Conservation (phyloP, 768 basidiomycete genomes). For the Termitomyces eurrhizus region DNA sequence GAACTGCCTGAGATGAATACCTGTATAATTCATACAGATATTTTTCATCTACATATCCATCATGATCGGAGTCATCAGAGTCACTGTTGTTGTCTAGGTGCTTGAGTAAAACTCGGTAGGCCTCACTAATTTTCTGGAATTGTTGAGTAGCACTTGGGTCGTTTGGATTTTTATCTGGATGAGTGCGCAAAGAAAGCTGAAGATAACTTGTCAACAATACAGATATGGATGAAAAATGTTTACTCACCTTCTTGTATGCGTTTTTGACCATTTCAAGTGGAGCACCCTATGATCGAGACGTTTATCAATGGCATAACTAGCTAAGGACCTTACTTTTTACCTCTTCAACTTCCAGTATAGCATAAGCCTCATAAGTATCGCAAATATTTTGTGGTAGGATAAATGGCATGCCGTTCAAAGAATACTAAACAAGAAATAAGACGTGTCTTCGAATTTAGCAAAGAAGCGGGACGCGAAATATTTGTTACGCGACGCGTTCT, state of each 20-base stretch:
- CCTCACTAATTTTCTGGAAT: constrained; percentile 68
- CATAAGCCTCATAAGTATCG: constrained; percentile 29
- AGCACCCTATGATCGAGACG: constrained; percentile 40
- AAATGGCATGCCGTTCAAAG: constrained; percentile 11
- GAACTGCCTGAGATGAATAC: constrained; percentile 25
- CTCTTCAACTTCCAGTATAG: constrained; percentile 50
- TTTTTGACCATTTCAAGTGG: constrained; percentile 62
- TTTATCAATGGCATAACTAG: not conserved
- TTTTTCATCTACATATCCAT: constrained; percentile 32
- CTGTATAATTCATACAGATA: constrained; percentile 32
- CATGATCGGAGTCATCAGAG: constrained; percentile 26
- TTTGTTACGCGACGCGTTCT: constrained; percentile 22
- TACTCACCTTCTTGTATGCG: constrained; percentile 64
- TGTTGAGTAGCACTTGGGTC: constrained; percentile 62
- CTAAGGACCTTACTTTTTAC: constrained; percentile 26
- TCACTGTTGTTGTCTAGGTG: constrained; percentile 41
- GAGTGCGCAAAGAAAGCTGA: constrained; percentile 61
- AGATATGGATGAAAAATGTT: not conserved
- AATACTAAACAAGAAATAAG: not conserved
- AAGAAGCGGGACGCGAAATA: constrained; percentile 19
- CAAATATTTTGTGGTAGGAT: constrained; percentile 4
- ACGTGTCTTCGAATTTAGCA: constrained; percentile 6
- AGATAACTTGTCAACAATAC: not conserved
- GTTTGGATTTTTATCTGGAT: constrained; percentile 75
- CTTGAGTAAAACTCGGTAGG: constrained; percentile 58